phyloP scores from a whole-genome alignment of 2,329 filamentous ascomycete genomes.

The Penicillium decumbens region DNA sequence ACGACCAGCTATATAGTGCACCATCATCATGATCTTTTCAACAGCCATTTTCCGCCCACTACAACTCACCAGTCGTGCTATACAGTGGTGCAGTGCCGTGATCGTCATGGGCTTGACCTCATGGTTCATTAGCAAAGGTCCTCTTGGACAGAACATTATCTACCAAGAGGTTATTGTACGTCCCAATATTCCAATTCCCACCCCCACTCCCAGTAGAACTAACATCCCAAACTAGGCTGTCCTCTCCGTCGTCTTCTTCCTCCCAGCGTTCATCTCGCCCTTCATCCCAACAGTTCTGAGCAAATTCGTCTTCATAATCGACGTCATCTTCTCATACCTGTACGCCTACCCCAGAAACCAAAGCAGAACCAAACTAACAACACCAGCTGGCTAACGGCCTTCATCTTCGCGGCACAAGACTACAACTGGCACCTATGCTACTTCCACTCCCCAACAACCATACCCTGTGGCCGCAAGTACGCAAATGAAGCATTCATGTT shows the following conservation, averaged over 20 bases:
- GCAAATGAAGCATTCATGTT: slow-evolving; percentile 45
- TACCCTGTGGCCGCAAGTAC: slow-evolving; percentile 37
- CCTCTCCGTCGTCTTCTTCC: slow-evolving; percentile 41
- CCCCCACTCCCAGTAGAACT: neutral
- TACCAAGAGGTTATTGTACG: slow-evolving; percentile 26
- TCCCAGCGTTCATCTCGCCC: slow-evolving; percentile 41
- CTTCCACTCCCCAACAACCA: slow-evolving; percentile 29
- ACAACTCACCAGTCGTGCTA: slow-evolving; percentile 23
- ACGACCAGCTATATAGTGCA: neutral
- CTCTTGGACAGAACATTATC: slow-evolving; percentile 18
- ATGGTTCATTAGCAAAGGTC: slow-evolving; percentile 17
- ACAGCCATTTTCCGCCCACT: slow-evolving; percentile 28
- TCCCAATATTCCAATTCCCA: neutral
- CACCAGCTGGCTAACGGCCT: slow-evolving; percentile 45
- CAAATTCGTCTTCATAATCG: slow-evolving; percentile 38
- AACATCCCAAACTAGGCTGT: slow-evolving; percentile 22
- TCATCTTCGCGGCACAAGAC: slow-evolving; percentile 47
- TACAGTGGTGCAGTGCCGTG: slow-evolving; percentile 24
- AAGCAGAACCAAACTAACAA: neutral
- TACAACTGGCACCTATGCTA: slow-evolving; percentile 36
- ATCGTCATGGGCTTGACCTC: slow-evolving; percentile 25
- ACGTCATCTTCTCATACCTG: slow-evolving; percentile 47
- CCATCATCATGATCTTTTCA: slow-evolving; percentile 19
- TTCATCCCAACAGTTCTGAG: slow-evolving; percentile 36
- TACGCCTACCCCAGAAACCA: slow-evolving; percentile 21